These are phyloP conservation scores for Tolypocladium album DNA, from an alignment of 2,329 filamentous ascomycete genomes.

Conservation along the genomic window DNA sequence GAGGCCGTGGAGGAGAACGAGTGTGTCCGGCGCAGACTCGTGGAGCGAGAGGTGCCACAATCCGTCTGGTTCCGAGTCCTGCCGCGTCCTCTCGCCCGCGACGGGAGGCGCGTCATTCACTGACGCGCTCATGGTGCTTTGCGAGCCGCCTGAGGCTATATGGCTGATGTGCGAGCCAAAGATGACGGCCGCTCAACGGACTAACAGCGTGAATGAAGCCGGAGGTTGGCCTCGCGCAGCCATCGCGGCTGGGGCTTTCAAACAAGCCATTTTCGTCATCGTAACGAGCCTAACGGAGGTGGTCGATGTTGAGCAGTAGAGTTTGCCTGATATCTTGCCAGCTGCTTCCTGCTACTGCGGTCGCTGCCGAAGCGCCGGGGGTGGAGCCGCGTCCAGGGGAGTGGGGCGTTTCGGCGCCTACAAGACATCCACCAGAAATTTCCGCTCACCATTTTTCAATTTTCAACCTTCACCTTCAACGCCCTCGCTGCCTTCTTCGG, in stretches of 20 bases:
- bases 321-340: not conserved
- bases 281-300: too few relatives aligned
- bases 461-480: not conserved
- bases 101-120: not conserved
- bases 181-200: not conserved
- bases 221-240: not conserved
- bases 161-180: not conserved
- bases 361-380: not conserved
- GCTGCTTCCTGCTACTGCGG: not conserved
- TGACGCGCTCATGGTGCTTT: not conserved
- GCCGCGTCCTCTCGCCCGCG: not conserved
- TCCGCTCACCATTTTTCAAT: not conserved
- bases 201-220: not conserved
- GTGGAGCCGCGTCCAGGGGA: not conserved
- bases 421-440: not conserved
- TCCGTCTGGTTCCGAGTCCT: conserved; percentile 2
- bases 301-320: not conserved
- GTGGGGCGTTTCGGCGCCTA: not conserved
- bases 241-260: not conserved
- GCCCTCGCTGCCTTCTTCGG: not conserved
- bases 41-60: conserved; percentile 18
- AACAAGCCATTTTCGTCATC: not conserved
- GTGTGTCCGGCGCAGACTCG: conserved; percentile 14
- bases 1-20: conserved; percentile 21
- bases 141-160: not conserved